phyloP scores from a whole-genome alignment of 169 alveolate species.

The Cryptosporidium sp. region DNA sequence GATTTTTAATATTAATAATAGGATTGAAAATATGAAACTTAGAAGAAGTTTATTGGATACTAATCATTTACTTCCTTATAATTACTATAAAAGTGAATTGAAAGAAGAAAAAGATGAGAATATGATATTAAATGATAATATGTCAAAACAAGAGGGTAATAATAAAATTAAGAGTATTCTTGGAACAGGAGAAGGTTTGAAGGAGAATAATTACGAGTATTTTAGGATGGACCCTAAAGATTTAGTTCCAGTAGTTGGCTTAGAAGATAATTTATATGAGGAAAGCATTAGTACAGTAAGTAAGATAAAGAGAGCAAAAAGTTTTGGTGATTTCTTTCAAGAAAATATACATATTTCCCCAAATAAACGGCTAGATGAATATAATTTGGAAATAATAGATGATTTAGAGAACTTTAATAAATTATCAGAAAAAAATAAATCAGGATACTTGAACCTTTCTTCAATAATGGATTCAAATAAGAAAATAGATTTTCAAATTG shows the following conservation, averaged over 20 bases:
- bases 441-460: background rate
- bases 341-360: conserved; percentile 57
- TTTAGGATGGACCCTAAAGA: conserved; percentile 4
- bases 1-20: conserved; percentile 59
- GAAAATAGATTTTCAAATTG: background rate
- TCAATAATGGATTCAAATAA: conserved; percentile 12
- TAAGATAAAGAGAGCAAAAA: conserved; percentile 36
- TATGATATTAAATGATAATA: background rate
- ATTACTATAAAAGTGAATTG: background rate
- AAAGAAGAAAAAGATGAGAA: conserved; percentile 1
- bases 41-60: conserved; percentile 60
- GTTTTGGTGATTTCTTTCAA: conserved; percentile 64
- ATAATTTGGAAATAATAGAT: background rate
- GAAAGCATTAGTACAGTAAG: background rate
- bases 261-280: background rate
- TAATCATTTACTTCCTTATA: conserved; percentile 16
- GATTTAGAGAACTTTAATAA: background rate
- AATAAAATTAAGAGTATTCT: conserved; percentile 27
- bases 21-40: conserved; percentile 25
- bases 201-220: background rate
- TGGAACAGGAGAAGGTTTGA: conserved; percentile 22
- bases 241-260: conserved; percentile 12
- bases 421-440: background rate
- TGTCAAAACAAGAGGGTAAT: background rate
- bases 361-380: background rate